phyloP scores from a whole-genome alignment of 176 grass and related monocot genomes.

The Typha latifolia region DNA sequence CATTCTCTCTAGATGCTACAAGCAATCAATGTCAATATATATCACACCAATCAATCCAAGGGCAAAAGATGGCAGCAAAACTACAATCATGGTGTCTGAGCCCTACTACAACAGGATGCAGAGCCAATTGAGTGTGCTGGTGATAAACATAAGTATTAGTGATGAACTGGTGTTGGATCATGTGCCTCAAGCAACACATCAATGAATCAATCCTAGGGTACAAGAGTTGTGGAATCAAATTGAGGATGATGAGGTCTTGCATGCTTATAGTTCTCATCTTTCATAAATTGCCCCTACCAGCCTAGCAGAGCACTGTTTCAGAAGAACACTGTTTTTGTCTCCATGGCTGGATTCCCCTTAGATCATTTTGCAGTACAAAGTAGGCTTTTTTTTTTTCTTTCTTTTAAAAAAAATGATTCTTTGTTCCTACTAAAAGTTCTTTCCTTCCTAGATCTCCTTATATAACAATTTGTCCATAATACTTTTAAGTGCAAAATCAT shows the following conservation, averaged over 20 bases:
- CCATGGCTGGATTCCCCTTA: too few species aligned
- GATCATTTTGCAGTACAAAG: too few species aligned
- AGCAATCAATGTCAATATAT: background rate
- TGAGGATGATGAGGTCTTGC: background rate
- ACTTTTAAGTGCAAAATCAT: too few species aligned
- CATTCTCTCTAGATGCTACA: background rate
- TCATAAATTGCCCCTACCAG: too few species aligned
- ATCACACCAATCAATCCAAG: background rate
- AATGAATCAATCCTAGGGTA: background rate
- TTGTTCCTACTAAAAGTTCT: too few species aligned
- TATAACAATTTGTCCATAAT: too few species aligned
- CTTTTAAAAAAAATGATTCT: too few species aligned
- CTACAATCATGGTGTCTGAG: conserved; percentile 1
- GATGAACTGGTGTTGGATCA: background rate
- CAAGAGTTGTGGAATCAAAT: background rate
- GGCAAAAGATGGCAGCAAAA: background rate
- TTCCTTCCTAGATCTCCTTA: too few species aligned
- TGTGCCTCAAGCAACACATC: background rate
- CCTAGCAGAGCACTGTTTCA: too few species aligned
- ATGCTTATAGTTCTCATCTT: background rate
- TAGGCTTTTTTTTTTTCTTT: too few species aligned
- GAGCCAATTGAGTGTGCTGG: background rate
- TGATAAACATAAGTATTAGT: background rate
- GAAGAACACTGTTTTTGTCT: too few species aligned
- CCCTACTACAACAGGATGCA: background rate